phyloP scores from a whole-genome alignment of 495 filamentous ascomycete genomes.

The Podospora tetraspora region DNA sequence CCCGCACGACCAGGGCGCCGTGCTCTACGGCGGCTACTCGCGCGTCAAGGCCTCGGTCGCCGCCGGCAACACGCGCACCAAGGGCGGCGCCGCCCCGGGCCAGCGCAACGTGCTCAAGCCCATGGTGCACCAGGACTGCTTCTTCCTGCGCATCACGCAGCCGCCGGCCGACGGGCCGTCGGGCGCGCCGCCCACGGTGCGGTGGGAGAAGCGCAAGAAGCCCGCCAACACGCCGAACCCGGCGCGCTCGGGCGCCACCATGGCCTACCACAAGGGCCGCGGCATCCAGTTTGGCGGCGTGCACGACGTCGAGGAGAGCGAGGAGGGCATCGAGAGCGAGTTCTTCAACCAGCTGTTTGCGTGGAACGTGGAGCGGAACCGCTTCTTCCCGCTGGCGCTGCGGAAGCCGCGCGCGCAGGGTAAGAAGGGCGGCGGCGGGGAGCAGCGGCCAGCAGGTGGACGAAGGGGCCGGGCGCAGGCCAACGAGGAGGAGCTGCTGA shows the following conservation, averaged over 20 bases:
- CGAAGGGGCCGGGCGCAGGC: constrained; percentile 69
- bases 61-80: constrained; percentile 46
- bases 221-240: constrained; percentile 86
- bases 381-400: constrained; percentile 80
- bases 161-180: constrained; percentile 57
- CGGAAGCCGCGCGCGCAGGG: constrained; percentile 58
- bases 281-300: constrained; percentile 94
- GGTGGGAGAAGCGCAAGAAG: constrained; percentile 91
- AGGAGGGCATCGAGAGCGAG: constrained; percentile 92
- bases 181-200: constrained; percentile 59
- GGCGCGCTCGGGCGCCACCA: constrained; percentile 77
- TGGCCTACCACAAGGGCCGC: constrained; percentile 86
- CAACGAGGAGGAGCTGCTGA: constrained; percentile 82
- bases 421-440: constrained; percentile 44
- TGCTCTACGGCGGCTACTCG: constrained; percentile 89
- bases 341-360: constrained; percentile 88
- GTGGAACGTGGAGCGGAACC: constrained; percentile 90
- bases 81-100: constrained; percentile 48
- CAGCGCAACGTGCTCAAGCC: constrained; percentile 70
- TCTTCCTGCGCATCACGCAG: constrained; percentile 78
- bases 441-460: constrained; percentile 46
- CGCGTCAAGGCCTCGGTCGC: constrained; percentile 66
- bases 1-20: constrained; percentile 82
- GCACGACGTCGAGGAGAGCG: constrained; percentile 85
- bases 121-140: constrained; percentile 87